phyloP scores from a whole-genome alignment of 345 rosid species.

The Erodium maritimum region DNA sequence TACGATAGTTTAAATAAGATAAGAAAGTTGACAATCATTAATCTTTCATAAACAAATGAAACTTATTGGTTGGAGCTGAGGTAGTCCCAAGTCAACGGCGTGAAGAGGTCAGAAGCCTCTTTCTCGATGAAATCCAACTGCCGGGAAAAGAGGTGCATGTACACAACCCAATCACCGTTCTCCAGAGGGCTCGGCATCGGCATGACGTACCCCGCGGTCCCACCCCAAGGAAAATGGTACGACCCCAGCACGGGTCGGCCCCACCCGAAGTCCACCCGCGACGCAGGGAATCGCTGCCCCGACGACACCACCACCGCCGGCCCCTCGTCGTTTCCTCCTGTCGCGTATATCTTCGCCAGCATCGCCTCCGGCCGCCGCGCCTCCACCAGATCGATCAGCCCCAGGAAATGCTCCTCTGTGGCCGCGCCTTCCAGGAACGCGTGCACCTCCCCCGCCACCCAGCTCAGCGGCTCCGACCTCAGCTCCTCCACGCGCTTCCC shows the following conservation, averaged over 20 bases:
- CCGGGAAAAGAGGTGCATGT: constrained; percentile 26
- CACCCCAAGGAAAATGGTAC: constrained; percentile 46
- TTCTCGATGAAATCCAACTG: constrained; percentile 32
- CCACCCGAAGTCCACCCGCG: constrained; percentile 40
- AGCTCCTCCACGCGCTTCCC: constrained; percentile 26
- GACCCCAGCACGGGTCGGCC: constrained; percentile 37
- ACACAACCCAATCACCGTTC: constrained; percentile 42
- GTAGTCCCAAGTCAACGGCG: constrained; percentile 27
- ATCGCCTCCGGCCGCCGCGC: constrained; percentile 41
- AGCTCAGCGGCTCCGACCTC: constrained; percentile 31
- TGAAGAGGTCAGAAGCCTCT: constrained; percentile 26
- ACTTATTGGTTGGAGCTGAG: constrained; percentile 5
- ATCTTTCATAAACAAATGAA: too few species aligned
- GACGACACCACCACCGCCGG: constrained; percentile 73
- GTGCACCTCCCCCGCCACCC: constrained; percentile 48
- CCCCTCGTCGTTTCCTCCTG: constrained; percentile 23
- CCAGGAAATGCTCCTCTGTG: constrained; percentile 57
- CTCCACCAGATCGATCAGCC: constrained; percentile 71
- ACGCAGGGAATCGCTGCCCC: constrained; percentile 46
- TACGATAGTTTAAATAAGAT: too few species aligned
- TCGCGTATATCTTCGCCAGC: constrained; percentile 36
- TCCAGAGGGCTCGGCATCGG: constrained; percentile 41
- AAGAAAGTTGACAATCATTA: too few species aligned
- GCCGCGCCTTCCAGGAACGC: constrained; percentile 22
- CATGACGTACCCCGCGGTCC: constrained; percentile 40